Evolutionary conservation across 2,329 filamentous ascomycete genomes (phyloP).

Genomic region (Clonostachys rosea): DNA sequence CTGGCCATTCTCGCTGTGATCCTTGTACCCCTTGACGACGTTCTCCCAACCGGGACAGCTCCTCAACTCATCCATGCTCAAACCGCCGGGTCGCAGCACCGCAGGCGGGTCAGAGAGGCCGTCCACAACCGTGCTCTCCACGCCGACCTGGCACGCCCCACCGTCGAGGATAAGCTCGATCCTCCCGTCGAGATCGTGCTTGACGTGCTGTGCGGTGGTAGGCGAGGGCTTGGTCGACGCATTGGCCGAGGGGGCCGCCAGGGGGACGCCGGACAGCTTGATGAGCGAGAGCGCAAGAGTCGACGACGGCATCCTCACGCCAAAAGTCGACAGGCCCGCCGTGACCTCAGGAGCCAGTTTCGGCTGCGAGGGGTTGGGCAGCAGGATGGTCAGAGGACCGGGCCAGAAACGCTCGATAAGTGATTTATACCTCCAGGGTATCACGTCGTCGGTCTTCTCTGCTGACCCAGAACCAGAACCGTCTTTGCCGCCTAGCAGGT

Average conservation of each 20-base stretch:
- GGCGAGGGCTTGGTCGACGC: constrained; percentile 90
- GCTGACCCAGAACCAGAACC: constrained; percentile 8
- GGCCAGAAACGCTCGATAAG: constrained; percentile 89
- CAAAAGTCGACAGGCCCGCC: constrained; percentile 78
- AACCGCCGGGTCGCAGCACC: constrained; percentile 80
- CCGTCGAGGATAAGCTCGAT: constrained; percentile 89
- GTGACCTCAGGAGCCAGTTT: constrained; percentile 87
- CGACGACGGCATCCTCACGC: constrained; percentile 82
- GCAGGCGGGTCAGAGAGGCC: constrained; percentile 77
- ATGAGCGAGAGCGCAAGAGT: constrained; percentile 87
- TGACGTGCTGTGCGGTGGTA: constrained; percentile 84
- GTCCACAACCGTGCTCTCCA: constrained; percentile 96
- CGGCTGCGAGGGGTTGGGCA: constrained; percentile 68
- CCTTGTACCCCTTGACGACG: constrained; percentile 74
- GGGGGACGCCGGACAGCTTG: constrained; percentile 67
- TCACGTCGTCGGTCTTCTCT: constrained; percentile 22
- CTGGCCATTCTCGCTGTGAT: constrained; percentile 63
- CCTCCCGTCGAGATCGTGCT: constrained; percentile 74
- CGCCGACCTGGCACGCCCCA: constrained; percentile 79
- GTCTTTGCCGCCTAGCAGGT: constrained; percentile 39
- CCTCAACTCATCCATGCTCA: constrained; percentile 76
- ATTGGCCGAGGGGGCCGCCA: constrained; percentile 92
- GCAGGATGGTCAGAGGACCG: constrained; percentile 84
- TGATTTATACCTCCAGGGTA: constrained; percentile 73
- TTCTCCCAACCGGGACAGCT: constrained; percentile 75